Base-by-base conservation (phyloP, 805 yeast species). In the Lipomyces yamadae region DNA sequence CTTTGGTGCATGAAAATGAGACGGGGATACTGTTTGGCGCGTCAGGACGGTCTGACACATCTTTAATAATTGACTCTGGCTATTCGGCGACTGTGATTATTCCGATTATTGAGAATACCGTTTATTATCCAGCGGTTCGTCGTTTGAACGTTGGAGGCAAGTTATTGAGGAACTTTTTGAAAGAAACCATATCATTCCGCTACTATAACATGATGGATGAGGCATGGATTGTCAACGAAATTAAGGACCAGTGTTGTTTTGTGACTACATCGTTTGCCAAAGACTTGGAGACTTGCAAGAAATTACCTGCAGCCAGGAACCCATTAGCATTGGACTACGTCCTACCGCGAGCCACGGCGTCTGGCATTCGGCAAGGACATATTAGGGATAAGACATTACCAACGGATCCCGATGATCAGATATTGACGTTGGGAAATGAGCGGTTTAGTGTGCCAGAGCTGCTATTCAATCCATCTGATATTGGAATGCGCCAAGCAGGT, bases 191-290 rank as follows among this genome's bases (percentile, higher is more conserved):
- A 11, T 91, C 97, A 1, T 95, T 90, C 75, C 82, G 98, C 62
- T 95, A 95, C 79, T 95, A 93, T 76, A 94, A 95, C 74, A 92
- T 95, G 72, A 87, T 91, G 75, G 97, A 95, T 68, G 99, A 96
- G 77, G 88, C 97, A 0, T 81, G 90, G 2, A 78, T 95, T 58
- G 88, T 95, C 59, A 91, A 92, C 74, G 87, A 89, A 58, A 90
- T 96, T 71, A 95, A 95, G 74, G 97, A 93, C 74, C 81, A 84
- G 66, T 80, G 94, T 48, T 83, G 91, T 76, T 87, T 85, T 80
- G 85, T 91, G n/a, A 86, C 94, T 0, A 68, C 72, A 29, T 85
- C 90, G 72, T 91, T 86, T 72, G 78, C 77, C 30, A 72, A 75
- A 29, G 84, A 86, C 29, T 75, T 88, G 60, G 79, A 81, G 52